phyloP scores from a whole-genome alignment of 1,284 basidiomycete species.

The Ceratobasidium sp. region DNA sequence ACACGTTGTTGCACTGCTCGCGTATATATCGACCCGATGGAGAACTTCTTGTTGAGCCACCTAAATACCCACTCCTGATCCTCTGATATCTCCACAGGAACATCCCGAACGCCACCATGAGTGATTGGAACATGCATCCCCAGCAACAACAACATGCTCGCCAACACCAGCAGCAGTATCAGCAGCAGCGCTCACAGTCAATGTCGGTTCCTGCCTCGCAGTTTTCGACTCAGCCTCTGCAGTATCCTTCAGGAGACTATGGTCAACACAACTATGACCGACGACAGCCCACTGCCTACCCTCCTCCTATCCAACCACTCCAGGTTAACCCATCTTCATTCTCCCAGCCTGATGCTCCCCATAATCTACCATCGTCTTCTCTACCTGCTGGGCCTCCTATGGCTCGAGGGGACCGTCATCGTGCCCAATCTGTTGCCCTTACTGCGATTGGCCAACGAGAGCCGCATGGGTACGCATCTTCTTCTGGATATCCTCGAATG shows the following conservation, averaged over 20 bases:
- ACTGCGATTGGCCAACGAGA: conserved; percentile 28
- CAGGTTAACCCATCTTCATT: conserved; percentile 25
- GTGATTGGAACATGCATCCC: background rate
- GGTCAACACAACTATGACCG: conserved; percentile 12
- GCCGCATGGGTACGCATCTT: background rate
- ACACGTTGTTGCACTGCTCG: background rate
- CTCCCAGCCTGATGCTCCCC: conserved; percentile 9
- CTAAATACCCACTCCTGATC: background rate
- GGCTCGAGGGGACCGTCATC: background rate
- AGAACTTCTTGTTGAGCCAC: background rate
- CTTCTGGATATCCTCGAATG: background rate
- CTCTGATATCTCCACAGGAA: background rate
- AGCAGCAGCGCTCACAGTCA: conserved; percentile 23
- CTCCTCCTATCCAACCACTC: conserved; percentile 1
- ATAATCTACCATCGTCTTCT: conserved; percentile 21
- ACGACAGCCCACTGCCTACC: background rate
- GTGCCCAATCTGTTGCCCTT: conserved; percentile 23
- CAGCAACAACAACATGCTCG: background rate
- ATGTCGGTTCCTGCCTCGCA: conserved; percentile 19
- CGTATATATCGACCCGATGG: background rate
- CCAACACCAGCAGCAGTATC: background rate
- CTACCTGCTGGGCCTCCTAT: background rate
- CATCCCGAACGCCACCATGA: background rate
- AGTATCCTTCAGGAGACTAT: background rate
- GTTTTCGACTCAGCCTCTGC: background rate